These are phyloP conservation scores for Triangularia setosa DNA, from an alignment of 2,329 filamentous ascomycete species.

Conservation along the genomic window DNA sequence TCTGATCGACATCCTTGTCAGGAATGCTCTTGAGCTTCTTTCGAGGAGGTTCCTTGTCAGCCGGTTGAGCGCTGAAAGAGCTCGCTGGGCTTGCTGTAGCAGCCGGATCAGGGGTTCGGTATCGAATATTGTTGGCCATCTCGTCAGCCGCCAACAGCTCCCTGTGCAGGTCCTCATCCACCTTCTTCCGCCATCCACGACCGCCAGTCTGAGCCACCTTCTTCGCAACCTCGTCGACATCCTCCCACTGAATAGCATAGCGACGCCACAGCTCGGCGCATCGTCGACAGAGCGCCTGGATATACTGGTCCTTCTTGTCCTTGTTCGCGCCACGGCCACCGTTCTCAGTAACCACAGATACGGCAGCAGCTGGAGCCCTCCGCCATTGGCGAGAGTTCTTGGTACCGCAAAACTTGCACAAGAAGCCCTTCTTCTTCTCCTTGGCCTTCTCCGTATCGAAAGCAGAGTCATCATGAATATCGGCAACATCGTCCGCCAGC, in stretches of 20 bases:
- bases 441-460: conserved; percentile 85
- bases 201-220: conserved; percentile 78
- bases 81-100: conserved; percentile 29
- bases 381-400: conserved; percentile 85
- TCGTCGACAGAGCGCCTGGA: conserved; percentile 81
- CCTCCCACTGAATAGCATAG: conserved; percentile 94
- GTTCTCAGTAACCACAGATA: conserved; percentile 65
- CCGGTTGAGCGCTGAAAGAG: conserved; percentile 24
- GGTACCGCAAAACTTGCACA: conserved; percentile 89
- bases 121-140: conserved; percentile 44
- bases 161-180: conserved; percentile 85
- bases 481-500: conserved; percentile 85
- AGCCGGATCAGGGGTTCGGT: conserved; percentile 36
- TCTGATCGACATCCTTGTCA: conserved; percentile 49
- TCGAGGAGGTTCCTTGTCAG: conserved; percentile 51
- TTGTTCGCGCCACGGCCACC: conserved; percentile 64
- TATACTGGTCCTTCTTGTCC: conserved; percentile 70
- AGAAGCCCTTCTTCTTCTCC: conserved; percentile 75
- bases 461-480: conserved; percentile 90
- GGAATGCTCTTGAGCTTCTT: conserved; percentile 60
- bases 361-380: conserved; percentile 73
- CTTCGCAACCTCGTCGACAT: conserved; percentile 84
- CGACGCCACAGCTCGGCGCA: conserved; percentile 93
- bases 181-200: conserved; percentile 79
- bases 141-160: conserved; percentile 66